A percentile compares a stretch with the other conserved stretches of the same genome.
Conservation (phyloP, 78 protist species). For the Dictyostelium brefeldianum region DNA sequence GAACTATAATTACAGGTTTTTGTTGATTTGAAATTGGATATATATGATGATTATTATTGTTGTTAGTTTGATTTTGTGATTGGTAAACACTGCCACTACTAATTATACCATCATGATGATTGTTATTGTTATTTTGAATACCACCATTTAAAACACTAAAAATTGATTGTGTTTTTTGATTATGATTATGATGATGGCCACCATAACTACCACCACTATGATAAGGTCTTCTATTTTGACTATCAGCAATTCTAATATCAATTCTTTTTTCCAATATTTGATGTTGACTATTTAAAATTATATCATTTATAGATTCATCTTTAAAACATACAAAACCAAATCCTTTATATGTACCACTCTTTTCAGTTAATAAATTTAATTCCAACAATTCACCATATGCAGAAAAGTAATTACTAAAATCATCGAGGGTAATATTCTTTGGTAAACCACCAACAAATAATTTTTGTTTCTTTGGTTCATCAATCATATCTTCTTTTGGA, state of each 20-base stretch:
- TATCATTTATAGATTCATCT: slow-evolving; percentile 30
- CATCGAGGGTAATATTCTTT: slow-evolving; percentile 1
- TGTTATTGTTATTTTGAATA: too few species aligned
- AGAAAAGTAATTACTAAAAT: slow-evolving; percentile 53
- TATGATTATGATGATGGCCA: not conserved
- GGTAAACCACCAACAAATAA: slow-evolving; percentile 77
- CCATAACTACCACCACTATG: not conserved
- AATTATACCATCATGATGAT: not conserved
- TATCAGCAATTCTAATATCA: slow-evolving; percentile 77
- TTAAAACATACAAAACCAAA: slow-evolving; percentile 56
- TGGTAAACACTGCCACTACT: not conserved
- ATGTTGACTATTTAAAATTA: slow-evolving; percentile 26
- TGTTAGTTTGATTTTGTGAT: not conserved
- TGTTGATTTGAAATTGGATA: not conserved
- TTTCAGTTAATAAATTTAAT: slow-evolving; percentile 41
- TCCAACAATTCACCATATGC: slow-evolving; percentile 49
- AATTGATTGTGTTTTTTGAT: not conserved
- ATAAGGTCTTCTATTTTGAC: slow-evolving; percentile 10
- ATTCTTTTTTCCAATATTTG: slow-evolving; percentile 37
- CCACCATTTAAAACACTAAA: too few species aligned
- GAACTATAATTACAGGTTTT: not conserved
- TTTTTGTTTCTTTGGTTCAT: slow-evolving; percentile 51
- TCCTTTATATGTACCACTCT: slow-evolving; percentile 55
- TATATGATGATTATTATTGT: not conserved
- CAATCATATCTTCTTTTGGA: slow-evolving; percentile 70